Percentiles rank a stretch among this genome's conserved stretches.
These are phyloP conservation scores for Botrytis fragariae DNA, from an alignment of 2,329 filamentous ascomycete genomes.

Conservation along the genomic window DNA sequence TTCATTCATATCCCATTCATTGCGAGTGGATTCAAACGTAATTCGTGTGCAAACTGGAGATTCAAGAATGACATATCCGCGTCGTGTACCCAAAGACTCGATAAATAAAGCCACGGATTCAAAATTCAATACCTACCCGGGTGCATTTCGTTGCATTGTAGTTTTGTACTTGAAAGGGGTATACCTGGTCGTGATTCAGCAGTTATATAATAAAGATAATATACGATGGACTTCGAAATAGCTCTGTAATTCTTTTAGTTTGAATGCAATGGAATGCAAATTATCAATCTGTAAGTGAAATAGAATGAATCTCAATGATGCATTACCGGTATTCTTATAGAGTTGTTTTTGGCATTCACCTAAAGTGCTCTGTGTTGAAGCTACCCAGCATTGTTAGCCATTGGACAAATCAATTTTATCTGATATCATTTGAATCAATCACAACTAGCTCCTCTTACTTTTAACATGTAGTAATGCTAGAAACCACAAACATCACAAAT, in stretches of 20 bases:
- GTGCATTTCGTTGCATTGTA: neutral
- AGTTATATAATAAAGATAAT: neutral
- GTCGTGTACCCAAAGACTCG: neutral
- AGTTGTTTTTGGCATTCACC: neutral
- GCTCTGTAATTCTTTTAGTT: neutral
- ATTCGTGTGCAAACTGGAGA: neutral
- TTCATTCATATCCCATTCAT: neutral
- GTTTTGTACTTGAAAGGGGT: neutral
- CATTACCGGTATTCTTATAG: neutral
- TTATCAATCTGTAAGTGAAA: neutral
- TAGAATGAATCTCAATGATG: neutral
- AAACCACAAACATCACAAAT: neutral
- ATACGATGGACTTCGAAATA: neutral
- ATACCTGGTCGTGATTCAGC: neutral
- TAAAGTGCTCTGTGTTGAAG: rapidly evolving
- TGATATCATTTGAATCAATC: neutral
- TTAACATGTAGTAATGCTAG: too few relatives aligned
- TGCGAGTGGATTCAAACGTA: neutral
- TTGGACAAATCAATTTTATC: neutral
- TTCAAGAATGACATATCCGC: neutral
- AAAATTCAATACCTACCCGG: too few relatives aligned
- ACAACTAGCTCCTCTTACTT: neutral
- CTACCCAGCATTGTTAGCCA: neutral
- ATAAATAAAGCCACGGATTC: neutral
- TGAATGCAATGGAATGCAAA: neutral